phyloP scores from a whole-genome alignment of 345 rosid species.

The Dimocarpus longan region DNA sequence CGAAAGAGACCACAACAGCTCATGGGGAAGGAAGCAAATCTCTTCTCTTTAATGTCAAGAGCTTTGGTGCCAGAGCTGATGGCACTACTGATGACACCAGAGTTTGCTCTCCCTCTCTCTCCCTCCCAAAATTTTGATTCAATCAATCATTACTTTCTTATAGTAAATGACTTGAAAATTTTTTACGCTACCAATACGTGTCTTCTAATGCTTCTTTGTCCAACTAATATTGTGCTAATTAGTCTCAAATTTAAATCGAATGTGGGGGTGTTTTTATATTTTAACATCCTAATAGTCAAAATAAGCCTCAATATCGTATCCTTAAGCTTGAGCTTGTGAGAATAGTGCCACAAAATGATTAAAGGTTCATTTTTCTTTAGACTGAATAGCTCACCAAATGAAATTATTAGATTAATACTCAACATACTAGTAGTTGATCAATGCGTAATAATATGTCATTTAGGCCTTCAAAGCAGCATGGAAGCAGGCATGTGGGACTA shows the following conservation, averaged over 20 bases:
- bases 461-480: constrained; percentile 39
- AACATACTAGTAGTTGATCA: neutral
- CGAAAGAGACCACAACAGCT: neutral
- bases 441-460: neutral
- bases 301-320: too few relatives aligned
- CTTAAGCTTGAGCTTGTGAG: too few relatives aligned
- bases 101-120: constrained; percentile 22
- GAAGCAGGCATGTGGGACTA: constrained; percentile 34
- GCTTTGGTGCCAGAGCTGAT: constrained; percentile 38
- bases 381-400: neutral
- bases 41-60: constrained; percentile 22
- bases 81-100: constrained; percentile 32
- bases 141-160: neutral
- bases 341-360: too few relatives aligned
- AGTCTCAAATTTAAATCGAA: neutral
- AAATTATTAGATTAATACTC: neutral
- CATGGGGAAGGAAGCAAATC: constrained; percentile 19
- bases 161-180: neutral
- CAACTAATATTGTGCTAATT: neutral
- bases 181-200: neutral
- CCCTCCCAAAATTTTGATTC: neutral
- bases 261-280: too few relatives aligned
- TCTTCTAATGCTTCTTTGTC: too few relatives aligned
- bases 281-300: too few relatives aligned
- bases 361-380: too few relatives aligned